These are phyloP conservation scores for Xylaria castorea DNA, from an alignment of 495 filamentous ascomycete genomes.

Conservation along the genomic window DNA sequence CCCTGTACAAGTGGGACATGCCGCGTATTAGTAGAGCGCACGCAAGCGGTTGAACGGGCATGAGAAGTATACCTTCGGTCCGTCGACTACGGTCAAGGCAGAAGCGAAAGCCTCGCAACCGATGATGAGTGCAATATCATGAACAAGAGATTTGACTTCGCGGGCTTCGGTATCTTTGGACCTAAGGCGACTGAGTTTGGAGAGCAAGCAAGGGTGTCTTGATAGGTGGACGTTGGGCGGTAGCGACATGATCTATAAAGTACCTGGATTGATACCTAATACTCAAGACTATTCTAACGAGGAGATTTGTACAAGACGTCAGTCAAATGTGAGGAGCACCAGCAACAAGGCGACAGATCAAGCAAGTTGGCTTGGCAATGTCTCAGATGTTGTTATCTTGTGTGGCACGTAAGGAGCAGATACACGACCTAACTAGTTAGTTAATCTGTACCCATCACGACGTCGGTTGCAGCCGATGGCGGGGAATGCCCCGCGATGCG, in stretches of 20 bases:
- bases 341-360: not conserved
- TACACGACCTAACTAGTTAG: not conserved
- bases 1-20: constrained; percentile 55
- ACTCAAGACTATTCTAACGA: not conserved
- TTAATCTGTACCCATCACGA: constrained; percentile 12
- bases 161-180: constrained; percentile 70
- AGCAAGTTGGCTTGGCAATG: not conserved
- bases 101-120: constrained; percentile 80
- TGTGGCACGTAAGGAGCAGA: not conserved
- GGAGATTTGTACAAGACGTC: not conserved
- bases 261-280: not conserved
- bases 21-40: not conserved
- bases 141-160: constrained; percentile 80
- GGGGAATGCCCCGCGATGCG: constrained; percentile 28
- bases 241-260: constrained; percentile 43
- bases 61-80: constrained; percentile 48
- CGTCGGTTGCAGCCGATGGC: constrained; percentile 2
- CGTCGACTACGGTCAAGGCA: constrained; percentile 58
- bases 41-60: constrained; percentile 6
- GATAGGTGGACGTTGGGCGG: constrained; percentile 83
- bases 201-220: constrained; percentile 80
- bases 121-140: constrained; percentile 85
- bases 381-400: not conserved
- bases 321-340: not conserved
- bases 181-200: constrained; percentile 89